Base-by-base conservation (phyloP, 139 green algal species). In the Picochlorum costavermella region DNA sequence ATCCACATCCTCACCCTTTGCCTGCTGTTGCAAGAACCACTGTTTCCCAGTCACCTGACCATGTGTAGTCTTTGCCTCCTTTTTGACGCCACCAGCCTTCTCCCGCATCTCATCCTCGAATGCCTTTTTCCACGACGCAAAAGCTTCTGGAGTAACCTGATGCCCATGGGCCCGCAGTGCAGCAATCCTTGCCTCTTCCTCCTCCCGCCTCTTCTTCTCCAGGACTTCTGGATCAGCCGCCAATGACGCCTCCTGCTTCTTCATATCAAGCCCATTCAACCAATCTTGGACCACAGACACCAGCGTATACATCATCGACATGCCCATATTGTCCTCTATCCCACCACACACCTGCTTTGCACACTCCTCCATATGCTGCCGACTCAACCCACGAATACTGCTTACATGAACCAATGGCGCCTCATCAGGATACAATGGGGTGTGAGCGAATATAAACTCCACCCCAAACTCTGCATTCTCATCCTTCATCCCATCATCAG, bases 131-230 rank as follows among this genome's bases (percentile, higher is more conserved):
- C 89, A 96, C 2, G 59, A 70, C 3, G 53, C 53, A 51, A 96
- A 96, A 11, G 67, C 78, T 61, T 87, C 85, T 3, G 73, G 37
- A 23, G 88, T 94, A 36, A 95, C 88, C 11, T 70, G 73, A 0
- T 73, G 85, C 45, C 89, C 89, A 25, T 86, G 78, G 2, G 73
- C 64, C 0, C 89, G 81, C 3, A 78, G 59, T 56, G 83, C 88
- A 12, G 77, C 70, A 2, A 85, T 68, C 46, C 75, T 76, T 11
- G 46, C 63, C 70, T 95, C 88, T 58, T 88, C 83, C 26, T 76
- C 87, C 28, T 82, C 85, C 8, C 65, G 53, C 13, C 67, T 70
- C 48, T 66, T 69, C 70, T 65, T 72, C 49, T 69, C 69, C 37
- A 75, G 81, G 5, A 63, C 66, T 30, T 72, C 73, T 3, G 80